These are phyloP conservation scores for Pistacia integerrima DNA, from an alignment of 345 rosid species.

Conservation along the genomic window DNA sequence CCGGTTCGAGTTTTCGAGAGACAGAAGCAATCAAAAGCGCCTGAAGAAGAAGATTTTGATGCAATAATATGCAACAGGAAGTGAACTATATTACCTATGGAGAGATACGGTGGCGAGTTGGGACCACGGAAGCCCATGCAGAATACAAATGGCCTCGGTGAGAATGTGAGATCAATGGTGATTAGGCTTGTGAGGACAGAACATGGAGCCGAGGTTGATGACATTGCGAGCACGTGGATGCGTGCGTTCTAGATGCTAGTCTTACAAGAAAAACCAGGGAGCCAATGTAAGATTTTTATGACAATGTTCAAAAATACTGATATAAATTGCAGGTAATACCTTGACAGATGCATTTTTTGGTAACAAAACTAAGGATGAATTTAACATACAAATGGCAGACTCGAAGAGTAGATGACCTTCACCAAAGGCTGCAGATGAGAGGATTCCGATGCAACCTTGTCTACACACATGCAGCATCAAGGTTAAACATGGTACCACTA, in stretches of 20 bases:
- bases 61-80: constrained; percentile 89
- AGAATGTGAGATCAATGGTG: constrained; percentile 54
- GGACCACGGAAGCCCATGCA: constrained; percentile 72
- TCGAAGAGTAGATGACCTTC: constrained; percentile 63
- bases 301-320: background rate
- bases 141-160: constrained; percentile 94
- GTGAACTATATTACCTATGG: constrained; percentile 81
- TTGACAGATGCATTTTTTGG: constrained; percentile 9
- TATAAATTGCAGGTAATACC: background rate
- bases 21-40: constrained; percentile 50
- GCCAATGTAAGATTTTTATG: constrained; percentile 47
- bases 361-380: constrained; percentile 19
- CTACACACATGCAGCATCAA: no score
- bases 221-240: constrained; percentile 43
- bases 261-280: constrained; percentile 65
- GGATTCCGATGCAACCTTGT: constrained; percentile 75
- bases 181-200: constrained; percentile 55
- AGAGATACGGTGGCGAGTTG: constrained; percentile 68
- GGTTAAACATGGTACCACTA: no score
- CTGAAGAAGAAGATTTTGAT: constrained; percentile 85
- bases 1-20: constrained; percentile 61
- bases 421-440: constrained; percentile 81
- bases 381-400: constrained; percentile 45
- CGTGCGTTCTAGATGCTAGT: constrained; percentile 65
- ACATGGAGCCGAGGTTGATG: constrained; percentile 54